Conservation (phyloP, 2,329 filamentous ascomycete species). For the Davidsoniella neocaledoniae region DNA sequence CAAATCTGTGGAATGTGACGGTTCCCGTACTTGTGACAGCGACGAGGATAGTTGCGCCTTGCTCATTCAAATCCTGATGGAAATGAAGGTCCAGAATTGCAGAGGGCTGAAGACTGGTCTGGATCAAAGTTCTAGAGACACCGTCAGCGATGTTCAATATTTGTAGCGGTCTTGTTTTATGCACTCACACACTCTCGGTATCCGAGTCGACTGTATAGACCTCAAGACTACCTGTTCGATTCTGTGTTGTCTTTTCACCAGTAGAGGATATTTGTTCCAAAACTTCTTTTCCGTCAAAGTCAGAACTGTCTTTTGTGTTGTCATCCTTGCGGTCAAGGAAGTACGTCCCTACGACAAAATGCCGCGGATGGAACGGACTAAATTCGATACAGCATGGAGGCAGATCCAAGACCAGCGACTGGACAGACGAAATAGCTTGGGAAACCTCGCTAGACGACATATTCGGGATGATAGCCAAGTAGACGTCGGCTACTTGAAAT, state of each 20-base stretch:
- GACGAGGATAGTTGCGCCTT: constrained; percentile 39
- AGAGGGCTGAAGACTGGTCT: constrained; percentile 46
- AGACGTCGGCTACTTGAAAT: too few relatives aligned
- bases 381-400: constrained; percentile 70
- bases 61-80: constrained; percentile 30
- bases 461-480: too few relatives aligned
- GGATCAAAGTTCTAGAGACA: constrained; percentile 28
- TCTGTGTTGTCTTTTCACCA: constrained; percentile 31
- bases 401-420: constrained; percentile 40
- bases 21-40: constrained; percentile 63
- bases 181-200: constrained; percentile 8
- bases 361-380: constrained; percentile 41
- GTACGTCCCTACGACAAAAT: constrained; percentile 75
- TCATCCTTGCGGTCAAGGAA: constrained; percentile 40
- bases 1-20: constrained; percentile 45
- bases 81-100: constrained; percentile 82
- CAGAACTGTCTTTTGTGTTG: background rate
- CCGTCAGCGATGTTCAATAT: constrained; percentile 3
- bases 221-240: constrained; percentile 56
- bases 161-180: background rate
- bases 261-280: too few relatives aligned
- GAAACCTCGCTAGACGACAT: background rate
- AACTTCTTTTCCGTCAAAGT: too few relatives aligned
- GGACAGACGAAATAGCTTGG: constrained; percentile 23
- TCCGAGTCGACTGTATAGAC: constrained; percentile 25